phyloP scores from a whole-genome alignment of 116 monocot genomes.

The Zostera marina region DNA sequence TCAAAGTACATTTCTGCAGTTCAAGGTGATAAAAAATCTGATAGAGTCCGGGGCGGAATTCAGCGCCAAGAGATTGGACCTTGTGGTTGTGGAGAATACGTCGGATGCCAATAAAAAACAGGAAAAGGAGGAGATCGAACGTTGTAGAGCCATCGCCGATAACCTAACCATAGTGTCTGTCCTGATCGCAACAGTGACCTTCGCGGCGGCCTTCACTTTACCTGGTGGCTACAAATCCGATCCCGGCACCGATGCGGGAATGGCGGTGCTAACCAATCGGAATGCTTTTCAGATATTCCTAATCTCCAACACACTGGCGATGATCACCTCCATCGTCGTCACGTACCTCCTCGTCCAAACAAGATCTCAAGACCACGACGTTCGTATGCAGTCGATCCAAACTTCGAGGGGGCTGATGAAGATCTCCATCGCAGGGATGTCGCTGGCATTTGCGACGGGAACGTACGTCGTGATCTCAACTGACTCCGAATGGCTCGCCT shows the following conservation, averaged over 20 bases:
- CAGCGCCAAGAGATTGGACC: slow-evolving; percentile 16
- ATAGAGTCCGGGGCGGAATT: slow-evolving; percentile 4
- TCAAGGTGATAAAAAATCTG: slow-evolving; percentile 9
- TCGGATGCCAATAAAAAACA: not conserved
- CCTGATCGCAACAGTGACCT: slow-evolving; percentile 9
- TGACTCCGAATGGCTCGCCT: too few species aligned
- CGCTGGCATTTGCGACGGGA: not conserved
- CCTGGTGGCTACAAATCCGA: slow-evolving; percentile 16
- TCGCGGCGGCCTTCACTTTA: slow-evolving; percentile 11
- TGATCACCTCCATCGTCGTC: not conserved
- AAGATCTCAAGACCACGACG: not conserved
- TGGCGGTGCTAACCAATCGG: not conserved
- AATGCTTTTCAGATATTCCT: not conserved
- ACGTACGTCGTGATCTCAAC: too few species aligned
- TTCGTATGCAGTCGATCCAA: not conserved
- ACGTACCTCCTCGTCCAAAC: slow-evolving; percentile 1
- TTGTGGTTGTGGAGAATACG: slow-evolving; percentile 1
- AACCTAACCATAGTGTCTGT: slow-evolving; percentile 1
- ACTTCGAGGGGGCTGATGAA: not conserved
- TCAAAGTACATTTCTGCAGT: too few species aligned
- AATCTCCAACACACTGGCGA: not conserved
- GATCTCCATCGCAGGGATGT: not conserved
- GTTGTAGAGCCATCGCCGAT: slow-evolving; percentile 8
- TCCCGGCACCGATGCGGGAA: not conserved
- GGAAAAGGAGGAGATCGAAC: slow-evolving; percentile 2